Percentiles rank a stretch among this genome's conserved stretches.
phyloP scores from a whole-genome alignment of 176 grass and related monocot genomes.

The Eragrostis nindensis region DNA sequence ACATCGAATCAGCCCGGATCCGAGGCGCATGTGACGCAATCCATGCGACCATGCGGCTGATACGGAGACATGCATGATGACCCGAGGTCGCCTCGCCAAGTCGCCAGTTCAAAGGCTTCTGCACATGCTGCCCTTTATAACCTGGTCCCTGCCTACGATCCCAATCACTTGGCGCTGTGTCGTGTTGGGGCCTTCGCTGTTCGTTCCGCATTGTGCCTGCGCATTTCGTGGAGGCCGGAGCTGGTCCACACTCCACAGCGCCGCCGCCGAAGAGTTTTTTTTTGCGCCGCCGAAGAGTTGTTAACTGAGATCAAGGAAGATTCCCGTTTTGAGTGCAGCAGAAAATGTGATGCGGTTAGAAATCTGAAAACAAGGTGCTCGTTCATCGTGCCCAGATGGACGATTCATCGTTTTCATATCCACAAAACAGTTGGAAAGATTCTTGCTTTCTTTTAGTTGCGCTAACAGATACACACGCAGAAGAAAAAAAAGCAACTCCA shows the following conservation, averaged over 20 bases:
- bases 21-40: slow-evolving; percentile 17
- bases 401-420: not conserved
- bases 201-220: too few species aligned
- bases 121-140: slow-evolving; percentile 22
- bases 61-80: slow-evolving; percentile 39
- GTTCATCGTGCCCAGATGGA: not conserved
- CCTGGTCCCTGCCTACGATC: not conserved
- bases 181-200: not conserved
- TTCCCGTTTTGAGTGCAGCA: not conserved
- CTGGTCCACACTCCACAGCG: not conserved
- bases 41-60: slow-evolving; percentile 15
- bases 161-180: not conserved
- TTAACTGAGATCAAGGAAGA: not conserved
- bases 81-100: not conserved
- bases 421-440: not conserved
- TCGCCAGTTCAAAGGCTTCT: not conserved
- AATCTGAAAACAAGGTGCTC: not conserved
- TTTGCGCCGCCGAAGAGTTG: not conserved
- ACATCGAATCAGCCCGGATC: not conserved
- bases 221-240: not conserved
- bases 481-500: too few species aligned
- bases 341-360: not conserved
- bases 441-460: not conserved
- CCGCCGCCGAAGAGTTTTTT: not conserved
- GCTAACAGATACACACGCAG: too few species aligned